Base-by-base conservation (phyloP, 2,329 filamentous ascomycete genomes). In the Cordyceps tenuipes region DNA sequence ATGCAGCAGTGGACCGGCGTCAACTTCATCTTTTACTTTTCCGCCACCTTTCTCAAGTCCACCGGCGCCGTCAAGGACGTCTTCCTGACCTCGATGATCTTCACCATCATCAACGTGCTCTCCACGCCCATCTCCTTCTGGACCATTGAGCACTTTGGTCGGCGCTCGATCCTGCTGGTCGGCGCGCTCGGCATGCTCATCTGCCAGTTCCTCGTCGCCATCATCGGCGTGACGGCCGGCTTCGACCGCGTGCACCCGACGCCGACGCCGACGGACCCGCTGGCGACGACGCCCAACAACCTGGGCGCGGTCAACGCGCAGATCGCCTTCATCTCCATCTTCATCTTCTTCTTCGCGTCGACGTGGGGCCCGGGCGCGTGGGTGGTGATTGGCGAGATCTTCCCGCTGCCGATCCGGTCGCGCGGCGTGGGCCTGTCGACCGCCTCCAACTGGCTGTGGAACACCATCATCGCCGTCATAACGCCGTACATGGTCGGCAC, bases 11-110 rank as follows among this genome's bases (percentile, higher is more conserved):
- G 79, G 84, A 92, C 89, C 29, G 90, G 91, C 79, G 88, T 96
- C 76, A 96, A 96, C 82, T 95, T 93, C 76, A 90, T 94, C 80
- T 94, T 92, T 79, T 89, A 90, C 78, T 90, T 87, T 78, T 90
- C 89, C 41, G 91, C 89, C 39, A 84, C 88, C 62, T 95, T 96
- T 84, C 89, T 96, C 77, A 76, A 88, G 75, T 85, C 86, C 26
- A 86, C 88, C 34, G 87, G 87, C 66, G 88, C 88, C 67, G 90
- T 95, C 68, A 66, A 71, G 63, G 87, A 96, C 79, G 80, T 83
- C 48, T 96, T 96, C 82, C 73, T 95, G 67, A 91, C 94, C 71
- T 88, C 86, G 61, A 80, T 96, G 70, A 82, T 96, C 77, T 93
- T 90, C 73, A 94, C 89, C 64, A 82, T 94, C 58, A 89, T 96